Evolutionary conservation across 2,329 filamentous ascomycete species (phyloP).

Genomic region (Trichophyton benhamiae): DNA sequence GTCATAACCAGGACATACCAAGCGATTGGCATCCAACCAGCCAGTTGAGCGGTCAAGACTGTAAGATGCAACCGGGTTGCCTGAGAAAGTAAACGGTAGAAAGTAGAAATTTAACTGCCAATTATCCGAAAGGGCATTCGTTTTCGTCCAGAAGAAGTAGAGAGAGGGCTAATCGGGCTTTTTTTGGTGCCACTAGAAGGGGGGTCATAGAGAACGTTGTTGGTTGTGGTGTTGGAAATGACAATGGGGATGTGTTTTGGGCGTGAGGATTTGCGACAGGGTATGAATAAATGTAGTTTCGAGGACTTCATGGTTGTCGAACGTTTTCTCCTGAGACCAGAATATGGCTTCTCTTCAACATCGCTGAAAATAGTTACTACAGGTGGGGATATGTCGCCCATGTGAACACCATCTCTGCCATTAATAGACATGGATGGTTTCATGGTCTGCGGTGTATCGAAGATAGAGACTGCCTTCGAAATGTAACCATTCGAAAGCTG

Average conservation of each 20-base stretch:
- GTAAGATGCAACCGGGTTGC: not conserved
- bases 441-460: constrained; percentile 4
- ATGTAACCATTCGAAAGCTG: constrained; percentile 9
- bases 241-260: constrained; percentile 1
- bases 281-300: not conserved
- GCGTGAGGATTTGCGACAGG: not conserved
- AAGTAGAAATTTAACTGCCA: not conserved
- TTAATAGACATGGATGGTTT: not conserved
- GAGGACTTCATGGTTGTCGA: constrained; percentile 14
- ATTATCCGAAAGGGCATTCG: not conserved
- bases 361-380: not conserved
- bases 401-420: no score
- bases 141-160: not conserved
- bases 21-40: not conserved
- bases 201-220: not conserved
- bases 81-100: not conserved
- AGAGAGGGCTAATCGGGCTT: not conserved
- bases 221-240: not conserved
- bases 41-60: not conserved
- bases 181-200: not conserved
- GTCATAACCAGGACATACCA: not conserved
- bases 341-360: not conserved
- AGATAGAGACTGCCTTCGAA: constrained; percentile 7
- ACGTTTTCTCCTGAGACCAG: not conserved
- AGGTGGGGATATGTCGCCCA: not conserved